Evolutionary conservation across 495 filamentous ascomycete genomes (phyloP), one percentile per base, ranked within the genome.

Genomic region (Penicillium herquei): DNA sequence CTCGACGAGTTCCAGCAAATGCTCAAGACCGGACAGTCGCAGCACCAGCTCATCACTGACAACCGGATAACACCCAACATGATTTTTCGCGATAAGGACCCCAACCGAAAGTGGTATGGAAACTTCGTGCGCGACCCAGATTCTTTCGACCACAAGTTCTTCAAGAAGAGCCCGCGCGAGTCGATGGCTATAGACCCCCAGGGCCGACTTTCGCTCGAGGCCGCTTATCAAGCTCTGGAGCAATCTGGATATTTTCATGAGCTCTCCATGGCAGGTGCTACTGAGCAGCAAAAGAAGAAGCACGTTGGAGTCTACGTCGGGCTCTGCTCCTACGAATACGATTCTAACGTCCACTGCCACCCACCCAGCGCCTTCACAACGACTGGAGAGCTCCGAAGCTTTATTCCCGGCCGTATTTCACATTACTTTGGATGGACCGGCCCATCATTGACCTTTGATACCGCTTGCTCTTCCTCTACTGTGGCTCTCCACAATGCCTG

Each of bases 81-180:
- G 0, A 45, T 50, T 0, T 78, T 64, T 49, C 68, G 74, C 1
- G 67, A 72, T 1, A 69, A 35, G 33, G 33, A 6, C 64, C 0
- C 65, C 65, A 1, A 9, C 26, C 0, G 33, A 56, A 74, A 73
- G 7, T 81, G 67, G 69, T 79, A 63, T 18, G 80, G 72, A 0
- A 80, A 81, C 44, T 81, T 82, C 39, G 49, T 84, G 7, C 48
- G 61, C 12, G 69, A 76, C 37, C 54, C 57, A 11, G 78, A 79
- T 51, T 64, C 65, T 9, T 83, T 81, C 34, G 83, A 86, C 51
- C 73, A 79, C 43, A 56, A 65, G 7, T 84, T 85, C 68, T 86
- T 83, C 70, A 73, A 69, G 47, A 73, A 66, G 37, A 72, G 63
- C 13, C 64, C 74, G 0, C 66, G 77, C 5, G 83, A 86, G 58